Base-by-base conservation (phyloP, 441 rosid genomes). In the Adansonia grandidieri region DNA sequence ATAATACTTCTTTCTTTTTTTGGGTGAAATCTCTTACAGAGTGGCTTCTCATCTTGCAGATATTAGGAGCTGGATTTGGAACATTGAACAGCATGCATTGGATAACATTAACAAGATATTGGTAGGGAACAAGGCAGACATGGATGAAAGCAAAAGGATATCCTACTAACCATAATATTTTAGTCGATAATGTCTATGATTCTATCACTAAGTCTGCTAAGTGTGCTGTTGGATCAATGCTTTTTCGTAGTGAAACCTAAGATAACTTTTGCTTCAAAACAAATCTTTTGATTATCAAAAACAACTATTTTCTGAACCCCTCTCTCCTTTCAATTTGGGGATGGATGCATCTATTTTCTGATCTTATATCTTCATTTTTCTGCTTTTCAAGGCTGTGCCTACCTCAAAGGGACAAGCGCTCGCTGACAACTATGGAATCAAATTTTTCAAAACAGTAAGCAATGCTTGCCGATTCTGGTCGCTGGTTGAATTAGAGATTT, bases 71-170 rank as follows among this genome's bases (percentile, higher is more conserved):
- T 91, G 95, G 95, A 91, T 91, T 80, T 90, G 89, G 79, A 91
- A 91, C 73, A 91, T 91, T 53, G 93, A 91, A 69, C 91, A 89
- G 70, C 95, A 91, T 64, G 95, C 95, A 81, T 88, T 93, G 8
- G 93, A 91, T 84, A 91, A 89, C 57, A 93, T 91, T 68, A 89
- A 88, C 87, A 91, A 89, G 84, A 87, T 91, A 77, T 77, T 91
- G 85, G 91, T 89, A 50, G 95, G 95, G 40, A 89, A 91, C 93
- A 91, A 91, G 79, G 94, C 94, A 76, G 94, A 91, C 77, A 91
- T 91, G 94, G 94, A 91, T 58, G 91, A 89, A 78, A 91, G 91
- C 92, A 91, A 91, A 82, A 86, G 95, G 90, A 91, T 89, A 87
- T 22, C 9, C 17, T 67, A 9, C 53, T 8, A 14, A 17, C 47